These are phyloP conservation scores for Anthoceros angustus DNA, from an alignment of 225 moss, liverwort and hornwort genomes.

Conservation along the genomic window DNA sequence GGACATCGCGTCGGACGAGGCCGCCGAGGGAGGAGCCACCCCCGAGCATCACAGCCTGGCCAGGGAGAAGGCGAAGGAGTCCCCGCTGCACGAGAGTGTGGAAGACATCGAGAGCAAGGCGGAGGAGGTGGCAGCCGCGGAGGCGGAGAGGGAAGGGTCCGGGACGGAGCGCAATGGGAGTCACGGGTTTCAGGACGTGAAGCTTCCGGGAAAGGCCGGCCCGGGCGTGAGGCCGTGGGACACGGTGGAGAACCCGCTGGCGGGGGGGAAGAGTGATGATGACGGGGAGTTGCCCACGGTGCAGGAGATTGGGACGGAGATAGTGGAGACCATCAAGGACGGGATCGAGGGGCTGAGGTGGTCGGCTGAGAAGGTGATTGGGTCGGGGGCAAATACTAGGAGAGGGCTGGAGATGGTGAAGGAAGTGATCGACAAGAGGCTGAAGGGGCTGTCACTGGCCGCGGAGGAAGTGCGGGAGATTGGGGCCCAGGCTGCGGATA, in stretches of 20 bases:
- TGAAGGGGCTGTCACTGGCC: constrained; percentile 20
- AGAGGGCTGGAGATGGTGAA: constrained; percentile 13
- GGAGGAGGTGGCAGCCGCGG: not conserved
- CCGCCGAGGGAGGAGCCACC: not conserved
- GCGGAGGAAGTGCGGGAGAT: constrained; percentile 20
- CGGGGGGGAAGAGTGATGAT: not conserved
- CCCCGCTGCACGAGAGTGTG: not conserved
- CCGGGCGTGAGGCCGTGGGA: too few species aligned
- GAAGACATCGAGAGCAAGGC: not conserved
- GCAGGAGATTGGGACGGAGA: constrained; percentile 5
- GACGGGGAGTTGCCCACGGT: not conserved
- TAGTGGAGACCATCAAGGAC: constrained; percentile 16
- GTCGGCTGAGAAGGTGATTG: constrained; percentile 15
- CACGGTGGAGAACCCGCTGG: too few species aligned
- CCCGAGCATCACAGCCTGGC: not conserved
- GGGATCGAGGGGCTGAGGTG: constrained; percentile 21
- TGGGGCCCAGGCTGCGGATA: constrained; percentile 18
- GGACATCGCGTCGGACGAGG: not conserved
- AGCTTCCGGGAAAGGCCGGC: not conserved
- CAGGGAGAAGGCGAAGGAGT: not conserved
- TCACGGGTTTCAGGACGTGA: not conserved
- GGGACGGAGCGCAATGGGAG: not conserved
- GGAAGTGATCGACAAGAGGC: constrained; percentile 14
- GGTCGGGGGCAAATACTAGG: constrained; percentile 11
- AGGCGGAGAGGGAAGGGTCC: not conserved